Percentiles rank a stretch among this genome's conserved stretches.
phyloP scores from a whole-genome alignment of 371 early-diverging fungal species.

The Basidiobolus meristosporus region DNA sequence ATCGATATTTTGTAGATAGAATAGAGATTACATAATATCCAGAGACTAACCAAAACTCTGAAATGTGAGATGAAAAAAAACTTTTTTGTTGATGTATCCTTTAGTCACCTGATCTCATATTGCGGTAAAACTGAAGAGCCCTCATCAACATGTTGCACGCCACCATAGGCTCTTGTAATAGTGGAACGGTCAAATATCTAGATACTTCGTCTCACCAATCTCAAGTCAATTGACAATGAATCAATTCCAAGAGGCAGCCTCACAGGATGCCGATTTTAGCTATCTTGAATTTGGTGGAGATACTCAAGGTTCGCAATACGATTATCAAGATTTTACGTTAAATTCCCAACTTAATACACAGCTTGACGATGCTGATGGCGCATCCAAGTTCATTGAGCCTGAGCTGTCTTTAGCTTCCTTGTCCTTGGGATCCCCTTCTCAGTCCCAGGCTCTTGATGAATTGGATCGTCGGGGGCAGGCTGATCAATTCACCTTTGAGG shows the following conservation, averaged over 20 bases:
- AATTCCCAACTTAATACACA: constrained; percentile 8
- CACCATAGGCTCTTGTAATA: too few relatives aligned
- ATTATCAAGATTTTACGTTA: constrained; percentile 22
- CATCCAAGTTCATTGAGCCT: constrained; percentile 5
- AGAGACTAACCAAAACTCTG: too few relatives aligned
- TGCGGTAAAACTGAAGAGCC: too few relatives aligned
- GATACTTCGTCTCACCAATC: too few relatives aligned
- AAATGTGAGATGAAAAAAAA: too few relatives aligned
- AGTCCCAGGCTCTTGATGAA: not conserved
- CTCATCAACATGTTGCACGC: too few relatives aligned
- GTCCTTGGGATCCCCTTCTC: constrained; percentile 5
- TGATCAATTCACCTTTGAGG: not conserved
- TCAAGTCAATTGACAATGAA: too few relatives aligned
- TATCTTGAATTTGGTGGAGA: constrained; percentile 14
- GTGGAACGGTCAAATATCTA: too few relatives aligned
- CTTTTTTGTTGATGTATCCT: too few relatives aligned
- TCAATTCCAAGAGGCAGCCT: constrained; percentile 18
- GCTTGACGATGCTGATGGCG: constrained; percentile 10
- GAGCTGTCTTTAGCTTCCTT: constrained; percentile 14
- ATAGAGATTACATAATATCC: too few relatives aligned
- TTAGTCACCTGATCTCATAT: too few relatives aligned
- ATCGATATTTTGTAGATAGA: too few relatives aligned
- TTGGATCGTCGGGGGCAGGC: not conserved
- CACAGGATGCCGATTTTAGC: constrained; percentile 13
- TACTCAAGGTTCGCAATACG: constrained; percentile 40